These are phyloP conservation scores for Lactarius pseudohatsudake DNA, from an alignment of 768 basidiomycete species.

Conservation along the genomic window DNA sequence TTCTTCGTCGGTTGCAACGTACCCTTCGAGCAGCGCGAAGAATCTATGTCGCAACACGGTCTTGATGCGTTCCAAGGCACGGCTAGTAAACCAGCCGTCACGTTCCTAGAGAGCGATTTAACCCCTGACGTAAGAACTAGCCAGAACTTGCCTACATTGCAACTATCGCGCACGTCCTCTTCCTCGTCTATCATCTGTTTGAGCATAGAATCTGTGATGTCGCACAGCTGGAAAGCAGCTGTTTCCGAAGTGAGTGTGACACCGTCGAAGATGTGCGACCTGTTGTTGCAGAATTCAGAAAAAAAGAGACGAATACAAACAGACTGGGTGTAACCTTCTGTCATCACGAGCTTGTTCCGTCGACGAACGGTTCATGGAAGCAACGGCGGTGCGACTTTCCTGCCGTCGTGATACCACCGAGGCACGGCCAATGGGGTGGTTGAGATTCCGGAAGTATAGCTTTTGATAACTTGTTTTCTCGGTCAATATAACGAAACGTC, in stretches of 20 bases:
- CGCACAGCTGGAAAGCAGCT: constrained; percentile 92
- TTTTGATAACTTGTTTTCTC: constrained; percentile 73
- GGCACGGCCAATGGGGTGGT: constrained; percentile 74
- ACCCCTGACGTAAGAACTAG: constrained; percentile 11
- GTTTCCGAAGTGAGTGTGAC: constrained; percentile 75
- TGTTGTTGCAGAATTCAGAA: constrained; percentile 1
- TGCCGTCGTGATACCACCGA: constrained; percentile 72
- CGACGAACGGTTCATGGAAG: constrained; percentile 37
- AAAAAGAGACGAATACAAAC: constrained; percentile 1
- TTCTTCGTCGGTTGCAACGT: constrained; percentile 69
- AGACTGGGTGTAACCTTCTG: constrained; percentile 25
- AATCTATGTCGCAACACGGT: constrained; percentile 83
- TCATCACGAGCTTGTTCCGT: constrained; percentile 36
- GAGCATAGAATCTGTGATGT: constrained; percentile 85
- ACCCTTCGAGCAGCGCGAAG: constrained; percentile 72
- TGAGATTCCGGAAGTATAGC: constrained; percentile 85
- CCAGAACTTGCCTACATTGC: constrained; percentile 61
- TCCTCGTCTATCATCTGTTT: constrained; percentile 76
- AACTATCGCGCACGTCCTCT: constrained; percentile 64
- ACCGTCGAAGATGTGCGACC: constrained; percentile 90
- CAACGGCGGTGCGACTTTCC: constrained; percentile 41
- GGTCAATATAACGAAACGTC: constrained; percentile 8
- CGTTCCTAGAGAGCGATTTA: constrained; percentile 51
- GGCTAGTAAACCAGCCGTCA: constrained; percentile 85
- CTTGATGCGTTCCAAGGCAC: constrained; percentile 81